Evolutionary conservation across 345 rosid species (phyloP).

Genomic region (Eutrema heterophyllum): DNA sequence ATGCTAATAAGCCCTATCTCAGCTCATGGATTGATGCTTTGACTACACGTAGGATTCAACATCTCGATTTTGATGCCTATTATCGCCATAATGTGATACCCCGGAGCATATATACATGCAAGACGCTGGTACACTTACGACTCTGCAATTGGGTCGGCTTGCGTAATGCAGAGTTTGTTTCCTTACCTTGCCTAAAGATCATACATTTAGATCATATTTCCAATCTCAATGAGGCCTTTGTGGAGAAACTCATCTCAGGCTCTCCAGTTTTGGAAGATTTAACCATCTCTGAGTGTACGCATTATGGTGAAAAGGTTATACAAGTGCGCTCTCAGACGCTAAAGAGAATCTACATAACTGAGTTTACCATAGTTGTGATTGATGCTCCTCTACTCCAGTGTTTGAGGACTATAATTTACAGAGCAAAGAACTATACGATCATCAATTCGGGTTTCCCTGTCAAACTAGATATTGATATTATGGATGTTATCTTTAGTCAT

Average conservation of each 20-base stretch:
- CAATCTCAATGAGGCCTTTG: neutral
- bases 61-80: neutral
- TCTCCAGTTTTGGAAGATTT: neutral
- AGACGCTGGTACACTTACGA: neutral
- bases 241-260: neutral
- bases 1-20: neutral
- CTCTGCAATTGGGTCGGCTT: neutral
- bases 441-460: neutral
- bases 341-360: neutral
- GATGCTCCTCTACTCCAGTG: slow-evolving; percentile 1
- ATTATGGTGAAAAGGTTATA: neutral
- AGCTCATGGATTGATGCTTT: neutral
- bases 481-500: no score
- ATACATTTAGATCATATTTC: neutral
- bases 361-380: neutral
- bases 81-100: neutral
- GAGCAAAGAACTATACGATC: neutral
- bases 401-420: neutral
- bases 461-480: neutral
- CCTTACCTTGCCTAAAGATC: slow-evolving; percentile 3
- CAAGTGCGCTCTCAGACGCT: neutral
- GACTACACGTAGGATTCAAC: neutral
- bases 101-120: neutral
- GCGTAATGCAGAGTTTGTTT: neutral
- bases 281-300: neutral